phyloP scores from a whole-genome alignment of 2,329 filamentous ascomycete genomes.

The Bipolaris oryzae region DNA sequence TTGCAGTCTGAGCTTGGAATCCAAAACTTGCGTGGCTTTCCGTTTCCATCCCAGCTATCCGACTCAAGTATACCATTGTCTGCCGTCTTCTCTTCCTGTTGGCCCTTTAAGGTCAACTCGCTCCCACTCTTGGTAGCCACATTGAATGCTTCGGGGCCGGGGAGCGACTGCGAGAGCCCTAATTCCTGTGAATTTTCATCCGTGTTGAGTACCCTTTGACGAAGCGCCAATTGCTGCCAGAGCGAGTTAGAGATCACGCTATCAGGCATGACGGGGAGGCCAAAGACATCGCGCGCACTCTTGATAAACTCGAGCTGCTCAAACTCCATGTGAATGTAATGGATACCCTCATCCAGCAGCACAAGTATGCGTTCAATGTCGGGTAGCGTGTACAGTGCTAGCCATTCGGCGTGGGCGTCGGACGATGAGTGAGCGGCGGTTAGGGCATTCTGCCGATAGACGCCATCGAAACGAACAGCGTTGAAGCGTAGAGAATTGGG shows the following conservation, averaged over 20 bases:
- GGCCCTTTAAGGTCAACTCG: conserved; percentile 50
- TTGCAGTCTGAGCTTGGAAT: conserved; percentile 62
- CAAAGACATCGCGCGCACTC: conserved; percentile 58
- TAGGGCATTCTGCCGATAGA: conserved; percentile 56
- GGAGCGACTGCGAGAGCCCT: conserved; percentile 55
- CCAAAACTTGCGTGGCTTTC: conserved; percentile 62
- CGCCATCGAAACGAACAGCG: conserved; percentile 60
- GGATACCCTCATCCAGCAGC: conserved; percentile 63
- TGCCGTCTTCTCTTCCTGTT: conserved; percentile 44
- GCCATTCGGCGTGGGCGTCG: conserved; percentile 56
- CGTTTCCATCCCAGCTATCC: conserved; percentile 61
- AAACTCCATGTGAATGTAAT: conserved; percentile 65
- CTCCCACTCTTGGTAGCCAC: conserved; percentile 29
- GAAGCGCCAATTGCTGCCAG: conserved; percentile 63
- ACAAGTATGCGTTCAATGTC: conserved; percentile 63
- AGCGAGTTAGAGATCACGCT: conserved; percentile 61
- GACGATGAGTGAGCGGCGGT: conserved; percentile 47
- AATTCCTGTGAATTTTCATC: conserved; percentile 59
- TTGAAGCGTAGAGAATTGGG: conserved; percentile 56
- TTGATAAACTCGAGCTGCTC: conserved; percentile 64
- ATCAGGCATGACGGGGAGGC: conserved; percentile 61
- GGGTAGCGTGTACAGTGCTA: conserved; percentile 59
- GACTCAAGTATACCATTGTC: conserved; percentile 50
- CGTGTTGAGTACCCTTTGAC: conserved; percentile 61
- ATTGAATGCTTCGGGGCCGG: conserved; percentile 39